phyloP scores from a whole-genome alignment of 768 basidiomycete species.

The Steccherinum ochraceum region DNA sequence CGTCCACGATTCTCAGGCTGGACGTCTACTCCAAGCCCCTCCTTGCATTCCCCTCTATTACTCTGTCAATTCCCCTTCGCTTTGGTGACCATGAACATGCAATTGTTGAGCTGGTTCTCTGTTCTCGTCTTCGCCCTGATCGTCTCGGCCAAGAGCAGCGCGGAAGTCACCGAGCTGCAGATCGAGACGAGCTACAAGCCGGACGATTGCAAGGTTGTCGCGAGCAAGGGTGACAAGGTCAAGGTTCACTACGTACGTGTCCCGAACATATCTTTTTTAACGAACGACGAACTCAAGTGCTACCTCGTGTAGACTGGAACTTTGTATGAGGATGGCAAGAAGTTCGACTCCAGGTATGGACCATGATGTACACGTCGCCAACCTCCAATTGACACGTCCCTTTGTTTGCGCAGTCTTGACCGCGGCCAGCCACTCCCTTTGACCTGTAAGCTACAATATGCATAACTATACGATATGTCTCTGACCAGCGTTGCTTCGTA shows the following conservation, averaged over 20 bases:
- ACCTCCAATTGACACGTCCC: background rate
- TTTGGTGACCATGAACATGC: constrained; percentile 36
- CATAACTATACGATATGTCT: background rate
- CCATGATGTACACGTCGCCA: background rate
- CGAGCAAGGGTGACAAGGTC: constrained; percentile 56
- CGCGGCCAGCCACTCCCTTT: constrained; percentile 71
- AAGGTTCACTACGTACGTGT: constrained; percentile 72
- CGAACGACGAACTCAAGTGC: background rate
- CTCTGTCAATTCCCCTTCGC: too few relatives aligned
- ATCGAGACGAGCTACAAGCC: constrained; percentile 61
- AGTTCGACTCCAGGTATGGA: constrained; percentile 85
- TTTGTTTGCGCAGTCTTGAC: constrained; percentile 43
- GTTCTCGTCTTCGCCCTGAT: constrained; percentile 41
- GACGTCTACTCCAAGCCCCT: background rate
- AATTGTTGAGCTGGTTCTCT: constrained; percentile 42
- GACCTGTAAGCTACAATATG: constrained; percentile 48
- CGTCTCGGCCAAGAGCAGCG: constrained; percentile 39
- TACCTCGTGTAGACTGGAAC: constrained; percentile 78
- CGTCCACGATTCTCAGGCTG: background rate
- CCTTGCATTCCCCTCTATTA: background rate
- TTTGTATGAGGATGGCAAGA: constrained; percentile 63
- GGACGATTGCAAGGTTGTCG: constrained; percentile 46
- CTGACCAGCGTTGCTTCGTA: constrained; percentile 19
- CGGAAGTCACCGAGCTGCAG: constrained; percentile 38
- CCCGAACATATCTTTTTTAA: constrained; percentile 8